Percentiles rank a stretch among this genome's conserved stretches.
phyloP scores from a whole-genome alignment of 2,329 filamentous ascomycete species.

The Sporothrix euskadiensis region DNA sequence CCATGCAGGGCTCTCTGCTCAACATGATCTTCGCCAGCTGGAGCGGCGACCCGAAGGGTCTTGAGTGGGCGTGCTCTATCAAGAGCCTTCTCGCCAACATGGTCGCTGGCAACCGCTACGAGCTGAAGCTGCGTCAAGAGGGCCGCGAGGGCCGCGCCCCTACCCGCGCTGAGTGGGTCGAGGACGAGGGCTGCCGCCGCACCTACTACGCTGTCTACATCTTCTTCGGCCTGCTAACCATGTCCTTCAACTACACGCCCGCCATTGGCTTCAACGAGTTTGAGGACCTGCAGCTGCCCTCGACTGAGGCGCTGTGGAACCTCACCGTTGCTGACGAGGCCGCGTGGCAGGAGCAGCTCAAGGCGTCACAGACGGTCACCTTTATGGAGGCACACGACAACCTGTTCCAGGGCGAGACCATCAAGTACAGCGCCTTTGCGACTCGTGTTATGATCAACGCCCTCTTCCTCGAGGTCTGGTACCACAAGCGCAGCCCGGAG shows the following conservation, averaged over 20 bases:
- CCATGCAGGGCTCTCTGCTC: conserved; percentile 92
- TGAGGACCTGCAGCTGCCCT: conserved; percentile 86
- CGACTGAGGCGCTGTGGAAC: conserved; percentile 93
- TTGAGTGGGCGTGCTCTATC: conserved; percentile 99
- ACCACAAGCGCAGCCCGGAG: conserved; percentile 97
- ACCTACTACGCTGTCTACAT: conserved; percentile 99
- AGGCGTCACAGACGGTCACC: conserved; percentile 70
- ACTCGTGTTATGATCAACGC: conserved; percentile 99
- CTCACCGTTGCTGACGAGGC: conserved; percentile 74
- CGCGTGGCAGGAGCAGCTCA: conserved; percentile 79
- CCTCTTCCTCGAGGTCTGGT: conserved; percentile 97
- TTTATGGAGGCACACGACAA: conserved; percentile 95
- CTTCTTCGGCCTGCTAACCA: conserved; percentile 91
- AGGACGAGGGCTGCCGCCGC: conserved; percentile 92
- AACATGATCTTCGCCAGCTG: conserved; percentile 99
- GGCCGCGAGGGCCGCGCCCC: conserved; percentile 75
- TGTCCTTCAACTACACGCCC: conserved; percentile 97
- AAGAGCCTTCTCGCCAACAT: conserved; percentile 98
- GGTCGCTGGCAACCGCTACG: conserved; percentile 96
- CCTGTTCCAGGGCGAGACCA: conserved; percentile 87
- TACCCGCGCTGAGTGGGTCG: conserved; percentile 87
- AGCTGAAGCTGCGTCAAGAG: conserved; percentile 89
- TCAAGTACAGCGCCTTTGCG: conserved; percentile 93
- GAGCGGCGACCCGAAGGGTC: conserved; percentile 94
- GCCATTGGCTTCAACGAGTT: conserved; percentile 99